phyloP scores from a whole-genome alignment of 192 early-diverging fungal species.

The Coemansia sp. region DNA sequence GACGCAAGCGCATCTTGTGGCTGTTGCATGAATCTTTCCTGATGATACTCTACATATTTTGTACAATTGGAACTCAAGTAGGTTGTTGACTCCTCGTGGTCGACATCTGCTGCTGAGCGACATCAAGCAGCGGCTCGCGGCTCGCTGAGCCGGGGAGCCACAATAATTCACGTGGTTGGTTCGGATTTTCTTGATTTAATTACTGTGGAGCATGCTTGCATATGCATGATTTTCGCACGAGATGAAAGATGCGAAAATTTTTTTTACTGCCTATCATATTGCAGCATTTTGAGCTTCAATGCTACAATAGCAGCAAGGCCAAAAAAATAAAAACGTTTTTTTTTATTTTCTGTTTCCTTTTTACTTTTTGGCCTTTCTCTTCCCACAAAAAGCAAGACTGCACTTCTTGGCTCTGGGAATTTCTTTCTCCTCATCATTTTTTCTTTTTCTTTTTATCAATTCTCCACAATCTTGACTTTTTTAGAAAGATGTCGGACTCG shows the following conservation, averaged over 20 bases:
- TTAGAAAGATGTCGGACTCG: constrained; percentile 74
- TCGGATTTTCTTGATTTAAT: constrained; percentile 4
- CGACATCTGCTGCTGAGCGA: background rate
- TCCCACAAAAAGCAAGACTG: background rate
- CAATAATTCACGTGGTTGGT: constrained; percentile 43
- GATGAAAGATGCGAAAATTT: constrained; percentile 1
- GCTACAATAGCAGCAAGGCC: background rate
- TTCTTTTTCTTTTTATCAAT: background rate
- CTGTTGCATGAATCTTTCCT: no score
- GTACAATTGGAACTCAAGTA: background rate
- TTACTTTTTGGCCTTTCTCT: background rate
- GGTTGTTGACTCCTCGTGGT: background rate
- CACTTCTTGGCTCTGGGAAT: background rate
- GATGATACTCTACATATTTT: no score
- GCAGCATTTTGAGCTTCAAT: background rate
- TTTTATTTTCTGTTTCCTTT: constrained; percentile 2
- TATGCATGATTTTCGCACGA: background rate
- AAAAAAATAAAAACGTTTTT: background rate
- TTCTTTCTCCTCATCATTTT: constrained; percentile 10
- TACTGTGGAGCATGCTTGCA: background rate
- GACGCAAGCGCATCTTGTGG: no score
- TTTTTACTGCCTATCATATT: background rate
- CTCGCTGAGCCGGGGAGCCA: background rate
- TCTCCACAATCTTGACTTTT: background rate
- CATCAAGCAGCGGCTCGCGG: background rate